Evolutionary conservation across 2,329 filamentous ascomycete genomes (phyloP), one percentile per base, ranked within the genome.

Genomic region (Pyrenophora seminiperda): DNA sequence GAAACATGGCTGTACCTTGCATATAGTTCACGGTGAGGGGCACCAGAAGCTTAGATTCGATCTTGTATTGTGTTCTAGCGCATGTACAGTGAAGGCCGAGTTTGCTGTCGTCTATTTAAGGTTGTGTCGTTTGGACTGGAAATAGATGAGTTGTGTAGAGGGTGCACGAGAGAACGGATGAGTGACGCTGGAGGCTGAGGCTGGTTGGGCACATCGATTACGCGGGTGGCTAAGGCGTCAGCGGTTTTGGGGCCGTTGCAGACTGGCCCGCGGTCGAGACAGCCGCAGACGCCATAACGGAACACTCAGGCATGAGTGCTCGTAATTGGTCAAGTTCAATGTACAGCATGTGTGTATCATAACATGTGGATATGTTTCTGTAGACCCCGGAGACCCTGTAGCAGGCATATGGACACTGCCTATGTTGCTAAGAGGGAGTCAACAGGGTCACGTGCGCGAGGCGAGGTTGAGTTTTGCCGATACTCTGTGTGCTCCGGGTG

Each of bases 161-260:
- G 32, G 13, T 4, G 29, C 11, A 18, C 30, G 10, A 22, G 29
- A 33, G 29, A 15, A 22, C 13, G 44, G 20, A n/a, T 30, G 2
- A 33, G 24, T 17, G 4, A 18, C 36, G 29, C 18, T 22, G 48
- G 24, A 31, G 42, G 37, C 30, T 24, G 24, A 31, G 42, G 37
- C 30, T 24, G 38, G 36, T 31, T 32, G 31, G 38, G 29, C 14
- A 30, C n/a, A 37, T 51, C 37, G 18, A 51, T 51, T 51, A 41
- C 42, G 38, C 43, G 43, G 27, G 37, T 51, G 48, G 48, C 48
- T 40, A 41, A 30, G 41, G 47, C 32, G 30, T 41, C 47, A 37
- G 42, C 47, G 36, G 47, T 47, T 51, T 47, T 24, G 38, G 43
- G 38, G 43, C 48, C 48, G 48, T 47, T 38, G 38, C n/a, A 42